Evolutionary conservation across 169 alveolate genomes (phyloP).

Genomic region (Plasmodium relictum): DNA sequence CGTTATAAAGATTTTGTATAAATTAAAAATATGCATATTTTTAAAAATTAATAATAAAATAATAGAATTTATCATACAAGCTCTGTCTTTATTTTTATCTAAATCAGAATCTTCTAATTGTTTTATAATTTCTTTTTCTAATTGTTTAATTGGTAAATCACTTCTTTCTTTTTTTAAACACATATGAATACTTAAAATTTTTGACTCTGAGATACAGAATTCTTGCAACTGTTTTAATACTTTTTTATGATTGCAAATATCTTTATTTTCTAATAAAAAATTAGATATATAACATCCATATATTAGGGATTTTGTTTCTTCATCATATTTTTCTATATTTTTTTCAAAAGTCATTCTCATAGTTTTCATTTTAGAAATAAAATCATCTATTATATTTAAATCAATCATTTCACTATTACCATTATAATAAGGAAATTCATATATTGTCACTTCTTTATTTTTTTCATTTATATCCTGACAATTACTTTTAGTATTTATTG

Average conservation of each 20-base stretch:
- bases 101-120: slow-evolving; percentile 62
- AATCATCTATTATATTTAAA: slow-evolving; percentile 30
- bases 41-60: slow-evolving; percentile 77
- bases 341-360: slow-evolving; percentile 34
- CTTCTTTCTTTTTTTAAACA: slow-evolving; percentile 52
- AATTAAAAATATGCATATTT: slow-evolving; percentile 77
- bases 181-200: slow-evolving; percentile 36
- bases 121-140: slow-evolving; percentile 55
- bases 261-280: slow-evolving; percentile 51
- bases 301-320: slow-evolving; percentile 42
- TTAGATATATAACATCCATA: slow-evolving; percentile 71
- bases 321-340: slow-evolving; percentile 75
- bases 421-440: slow-evolving; percentile 59
- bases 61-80: slow-evolving; percentile 66
- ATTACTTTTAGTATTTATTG: background rate
- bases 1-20: slow-evolving; percentile 81
- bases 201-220: slow-evolving; percentile 40
- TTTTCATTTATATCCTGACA: background rate
- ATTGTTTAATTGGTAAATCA: slow-evolving; percentile 23
- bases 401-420: slow-evolving; percentile 55
- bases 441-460: slow-evolving; percentile 8
- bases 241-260: slow-evolving; percentile 71
- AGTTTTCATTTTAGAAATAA: slow-evolving; percentile 68
- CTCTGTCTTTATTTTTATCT: slow-evolving; percentile 53
- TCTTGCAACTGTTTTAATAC: slow-evolving; percentile 62